These are phyloP conservation scores for Fusarium austroafricanum DNA, from an alignment of 2,329 filamentous ascomycete species.

Conservation along the genomic window DNA sequence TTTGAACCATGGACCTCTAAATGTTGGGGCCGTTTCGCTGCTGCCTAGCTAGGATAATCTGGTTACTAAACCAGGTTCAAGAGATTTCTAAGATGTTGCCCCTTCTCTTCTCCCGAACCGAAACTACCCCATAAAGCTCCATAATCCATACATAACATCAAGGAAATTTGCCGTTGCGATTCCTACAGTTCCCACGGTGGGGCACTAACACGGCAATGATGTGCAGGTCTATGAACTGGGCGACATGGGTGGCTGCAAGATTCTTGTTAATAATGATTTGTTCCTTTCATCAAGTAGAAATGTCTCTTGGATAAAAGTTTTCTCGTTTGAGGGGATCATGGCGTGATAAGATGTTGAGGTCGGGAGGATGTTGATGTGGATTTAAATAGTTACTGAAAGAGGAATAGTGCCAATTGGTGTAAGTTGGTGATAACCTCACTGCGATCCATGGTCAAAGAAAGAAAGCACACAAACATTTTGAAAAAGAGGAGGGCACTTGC, in stretches of 20 bases:
- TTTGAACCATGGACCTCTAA: no score
- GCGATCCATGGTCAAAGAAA: background rate
- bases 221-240: background rate
- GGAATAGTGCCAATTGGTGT: background rate
- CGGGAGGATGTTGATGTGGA: background rate
- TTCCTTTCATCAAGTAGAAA: background rate
- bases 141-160: no score
- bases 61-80: slow-evolving; percentile 1
- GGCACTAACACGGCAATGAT: slow-evolving; percentile 23
- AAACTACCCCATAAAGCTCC: no score
- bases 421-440: background rate
- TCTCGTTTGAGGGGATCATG: no score
- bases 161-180: background rate
- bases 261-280: background rate
- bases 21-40: slow-evolving; percentile 24
- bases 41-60: slow-evolving; percentile 32
- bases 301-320: no score
- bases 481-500: background rate
- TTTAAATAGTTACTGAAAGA: background rate
- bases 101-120: no score
- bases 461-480: no score
- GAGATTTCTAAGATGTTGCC: background rate
- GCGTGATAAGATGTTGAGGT: no score
- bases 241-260: background rate
- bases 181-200: background rate